Evolutionary conservation across 2,329 filamentous ascomycete species (phyloP), one percentile per base, ranked within the genome.

Genomic region (Ophiostoma sp.): DNA sequence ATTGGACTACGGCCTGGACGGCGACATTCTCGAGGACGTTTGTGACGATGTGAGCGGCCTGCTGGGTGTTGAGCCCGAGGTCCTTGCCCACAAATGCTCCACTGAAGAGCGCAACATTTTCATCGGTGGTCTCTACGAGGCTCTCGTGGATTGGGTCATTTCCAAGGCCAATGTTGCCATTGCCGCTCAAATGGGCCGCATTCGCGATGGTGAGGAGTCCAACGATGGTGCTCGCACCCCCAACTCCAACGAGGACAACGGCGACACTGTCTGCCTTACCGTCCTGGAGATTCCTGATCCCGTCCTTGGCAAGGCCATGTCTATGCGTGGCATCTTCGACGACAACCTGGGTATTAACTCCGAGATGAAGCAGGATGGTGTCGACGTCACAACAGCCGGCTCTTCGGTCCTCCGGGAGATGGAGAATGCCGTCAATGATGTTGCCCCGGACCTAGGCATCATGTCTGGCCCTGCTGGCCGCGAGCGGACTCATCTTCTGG

Each of bases 341-440:
- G 95, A 98, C 75, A 87, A 84, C n/a, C 83, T 90, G 27, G 95
- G 95, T 68, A 97, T 99, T 81, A 98, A 98, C 75, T 86, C 90
- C 0, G 95, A 99, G 81, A 98, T 99, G 94, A 96, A 94, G 76
- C 90, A 94, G 73, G 95, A 99, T 74, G 95, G 95, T 11, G 86
- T 99, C 0, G 86, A 91, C n/a, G 85, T 96, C 1, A 81, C 85
- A 0, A 75, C 89, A 0, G 88, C 88, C 1, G 91, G 91, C n/a
- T 90, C 89, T 71, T 96, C 94, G 0, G 90, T 98, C 11, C 78
- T 94, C 17, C 89, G 91, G 52, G 94, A 97, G 77, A 96, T 97
- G 90, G 88, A 91, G 76, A 89, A 89, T 71, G 93, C 94, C 1
- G 87, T 97, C 5, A 81, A 87, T 0, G 89, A 92, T 67, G 90